Evolutionary conservation across 139 green algal genomes (phyloP).

Genomic region (Bryopsis sp.): DNA sequence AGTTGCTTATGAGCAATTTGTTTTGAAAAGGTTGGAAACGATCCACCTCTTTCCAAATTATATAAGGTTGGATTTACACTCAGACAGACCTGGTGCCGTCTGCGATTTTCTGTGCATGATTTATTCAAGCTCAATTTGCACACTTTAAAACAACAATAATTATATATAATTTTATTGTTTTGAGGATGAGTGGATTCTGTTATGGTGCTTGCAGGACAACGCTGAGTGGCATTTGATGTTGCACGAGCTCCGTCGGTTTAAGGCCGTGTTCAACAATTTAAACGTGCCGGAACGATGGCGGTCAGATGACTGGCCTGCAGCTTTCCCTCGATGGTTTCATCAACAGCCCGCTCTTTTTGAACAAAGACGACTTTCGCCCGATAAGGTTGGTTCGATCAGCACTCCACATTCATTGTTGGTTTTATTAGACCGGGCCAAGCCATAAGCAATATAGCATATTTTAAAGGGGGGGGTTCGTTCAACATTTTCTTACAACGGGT

Average conservation of each 20-base stretch:
- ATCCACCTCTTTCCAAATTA: too few species aligned
- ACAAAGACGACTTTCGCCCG: slow-evolving; percentile 15
- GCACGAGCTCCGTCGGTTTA: slow-evolving; percentile 24
- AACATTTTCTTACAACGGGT: too few species aligned
- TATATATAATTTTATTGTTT: not conserved
- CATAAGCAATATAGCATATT: too few species aligned
- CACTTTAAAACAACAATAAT: too few species aligned
- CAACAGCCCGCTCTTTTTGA: slow-evolving; percentile 18
- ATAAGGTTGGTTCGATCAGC: slow-evolving; percentile 9
- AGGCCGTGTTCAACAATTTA: slow-evolving; percentile 19
- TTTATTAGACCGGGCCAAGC: not conserved
- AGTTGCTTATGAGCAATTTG: too few species aligned
- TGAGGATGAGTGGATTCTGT: slow-evolving; percentile 2
- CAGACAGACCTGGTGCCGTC: too few species aligned
- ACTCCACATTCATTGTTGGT: not conserved
- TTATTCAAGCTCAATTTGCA: too few species aligned
- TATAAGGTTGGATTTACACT: too few species aligned
- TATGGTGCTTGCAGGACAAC: slow-evolving; percentile 1
- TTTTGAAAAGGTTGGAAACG: too few species aligned
- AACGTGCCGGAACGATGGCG: slow-evolving; percentile 21
- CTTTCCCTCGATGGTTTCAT: slow-evolving; percentile 23
- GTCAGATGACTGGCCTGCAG: slow-evolving; percentile 18
- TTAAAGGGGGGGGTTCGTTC: too few species aligned
- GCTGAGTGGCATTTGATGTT: slow-evolving; percentile 22
- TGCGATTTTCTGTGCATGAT: too few species aligned